Base-by-base conservation (phyloP, 164 flowering plant species). In the Sextonia rubra region DNA sequence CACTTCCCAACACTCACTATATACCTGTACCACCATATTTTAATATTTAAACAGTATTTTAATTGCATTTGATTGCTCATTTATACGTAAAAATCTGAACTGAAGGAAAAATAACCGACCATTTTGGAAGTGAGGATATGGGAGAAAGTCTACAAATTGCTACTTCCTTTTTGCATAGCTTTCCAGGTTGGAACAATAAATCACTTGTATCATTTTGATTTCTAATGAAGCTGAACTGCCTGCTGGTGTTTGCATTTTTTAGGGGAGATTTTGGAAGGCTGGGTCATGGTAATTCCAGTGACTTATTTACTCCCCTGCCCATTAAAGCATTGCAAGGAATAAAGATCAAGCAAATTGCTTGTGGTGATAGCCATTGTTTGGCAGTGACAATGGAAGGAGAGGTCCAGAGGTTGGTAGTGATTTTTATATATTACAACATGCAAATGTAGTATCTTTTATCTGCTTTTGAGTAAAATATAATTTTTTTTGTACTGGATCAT, bases 211-310 rank as follows among this genome's bases (percentile, higher is more conserved):
- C 47, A 22, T 47, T 70, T 74, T 17, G 71, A 37, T 70, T 66
- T 69, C 23, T 66, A 12, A 60, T 25, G 52, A 58, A 56, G 60
- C 63, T 68, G 22, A 22, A 14, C 14, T 61, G 17, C 63, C 47
- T 23, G 71, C 6, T 66, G 25, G 48, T 72, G 47, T 78, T 70
- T 73, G 37, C 67, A 56, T 47, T 79, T 79, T 37, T 23, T 80
- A 95, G 99, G 99, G 99, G 99, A 79, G 99, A 95, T 81, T 95
- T 95, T 87, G 99, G 99, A 81, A 87, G 99, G 79, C 81, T 95
- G 74, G 99, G 99, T 61, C 99, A 95, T 89, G 99, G 99, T 25
- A 89, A 93, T 80, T 91, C 97, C 24, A 91, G 88, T 79, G 99
- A 95, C 73, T 71, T 95, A 77, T 93, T 93, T 78, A 83, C 87